These are phyloP conservation scores for maize (Zea mays) DNA, from an alignment of 176 grass and related monocot species.

Conservation along the genomic window Zm-B73-REFERENCE-NAM-5.0 NC_050100.1:142382001-142382500, in stretches of 20 bases:
- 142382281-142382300: neutral
- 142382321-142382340: neutral
- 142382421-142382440: too few relatives aligned
- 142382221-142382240: neutral
- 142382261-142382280: neutral
- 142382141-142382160: neutral
- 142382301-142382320: neutral
- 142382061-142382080: conserved; percentile 68
- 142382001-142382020: conserved; percentile 25
- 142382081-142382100: conserved; percentile 55
- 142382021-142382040: conserved; percentile 35
- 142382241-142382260: neutral
- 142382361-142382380: too few relatives aligned
- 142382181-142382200: neutral
- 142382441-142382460: too few relatives aligned
- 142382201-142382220: neutral
- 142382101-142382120: conserved; percentile 85
- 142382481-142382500: neutral
- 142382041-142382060: conserved; percentile 42
- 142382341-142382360: neutral
- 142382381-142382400: too few relatives aligned
- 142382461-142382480: neutral
- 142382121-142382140: conserved; percentile 68
- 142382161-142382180: neutral
- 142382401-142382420: too few relatives aligned